phyloP scores from a whole-genome alignment of 2,329 filamentous ascomycete genomes.

The Ophiocordyceps camponoti-rufipedis region DNA sequence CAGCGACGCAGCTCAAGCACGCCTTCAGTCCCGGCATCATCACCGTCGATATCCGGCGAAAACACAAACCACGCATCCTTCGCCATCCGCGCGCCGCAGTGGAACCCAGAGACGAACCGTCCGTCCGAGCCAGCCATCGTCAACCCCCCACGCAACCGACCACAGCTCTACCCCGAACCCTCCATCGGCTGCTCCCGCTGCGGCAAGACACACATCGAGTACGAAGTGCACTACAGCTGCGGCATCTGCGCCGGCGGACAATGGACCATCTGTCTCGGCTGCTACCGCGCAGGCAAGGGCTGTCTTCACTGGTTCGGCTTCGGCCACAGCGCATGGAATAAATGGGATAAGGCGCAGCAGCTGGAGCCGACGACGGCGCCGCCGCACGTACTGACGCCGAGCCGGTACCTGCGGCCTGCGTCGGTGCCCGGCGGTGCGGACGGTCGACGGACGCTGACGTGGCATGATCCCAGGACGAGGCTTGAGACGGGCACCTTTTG shows the following conservation, averaged over 20 bases:
- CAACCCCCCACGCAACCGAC: conserved; percentile 20
- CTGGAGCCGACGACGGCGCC: conserved; percentile 21
- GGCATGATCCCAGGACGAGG: conserved; percentile 47
- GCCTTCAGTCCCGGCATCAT: conserved; percentile 12
- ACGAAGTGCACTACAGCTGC: conserved; percentile 77
- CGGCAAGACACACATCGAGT: conserved; percentile 54
- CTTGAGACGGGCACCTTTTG: conserved; percentile 75
- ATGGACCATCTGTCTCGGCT: conserved; percentile 65
- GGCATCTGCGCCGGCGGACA: conserved; percentile 46
- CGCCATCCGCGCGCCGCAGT: conserved; percentile 16
- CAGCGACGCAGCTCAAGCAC: conserved; percentile 24
- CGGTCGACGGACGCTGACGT: conserved; percentile 38
- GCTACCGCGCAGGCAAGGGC: conserved; percentile 59
- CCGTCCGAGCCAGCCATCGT: conserved; percentile 19
- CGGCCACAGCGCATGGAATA: conserved; percentile 49
- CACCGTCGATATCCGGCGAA: conserved; percentile 4
- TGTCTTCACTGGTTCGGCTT: conserved; percentile 85
- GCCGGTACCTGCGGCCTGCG: conserved; percentile 35
- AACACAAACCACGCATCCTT: conserved; percentile 15
- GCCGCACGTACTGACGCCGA: conserved; percentile 40
- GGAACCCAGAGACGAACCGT: conserved; percentile 3
- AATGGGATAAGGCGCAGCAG: conserved; percentile 38
- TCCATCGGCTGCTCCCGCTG: conserved; percentile 59
- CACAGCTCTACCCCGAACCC: conserved; percentile 47
- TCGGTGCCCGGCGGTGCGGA: conserved; percentile 31